Evolutionary conservation across 176 grass and related monocot species (phyloP).

Genomic region (Olyra latifolia): DNA sequence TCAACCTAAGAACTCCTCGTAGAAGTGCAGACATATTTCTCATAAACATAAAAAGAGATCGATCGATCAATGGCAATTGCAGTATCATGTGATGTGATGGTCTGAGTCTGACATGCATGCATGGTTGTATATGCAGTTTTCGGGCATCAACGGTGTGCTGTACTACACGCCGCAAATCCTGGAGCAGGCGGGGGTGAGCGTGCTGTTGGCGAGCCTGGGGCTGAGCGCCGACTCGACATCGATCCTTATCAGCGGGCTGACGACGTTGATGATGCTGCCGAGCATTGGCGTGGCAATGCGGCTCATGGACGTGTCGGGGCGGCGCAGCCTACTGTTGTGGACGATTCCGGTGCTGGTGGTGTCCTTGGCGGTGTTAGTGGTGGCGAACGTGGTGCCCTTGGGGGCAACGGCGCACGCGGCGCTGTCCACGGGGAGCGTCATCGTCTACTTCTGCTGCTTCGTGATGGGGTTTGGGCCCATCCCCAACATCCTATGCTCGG

Average conservation of each 20-base stretch:
- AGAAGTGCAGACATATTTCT: too few species aligned
- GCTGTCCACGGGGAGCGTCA: conserved; percentile 64
- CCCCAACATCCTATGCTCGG: conserved; percentile 85
- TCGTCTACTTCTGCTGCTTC: conserved; percentile 83
- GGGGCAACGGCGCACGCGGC: conserved; percentile 44
- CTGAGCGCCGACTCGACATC: conserved; percentile 65
- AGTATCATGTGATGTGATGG: too few species aligned
- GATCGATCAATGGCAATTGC: too few species aligned
- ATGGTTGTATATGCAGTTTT: conserved; percentile 49
- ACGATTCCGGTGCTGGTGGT: conserved; percentile 73
- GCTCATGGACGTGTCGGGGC: conserved; percentile 84
- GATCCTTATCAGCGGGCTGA: conserved; percentile 73
- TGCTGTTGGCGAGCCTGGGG: conserved; percentile 50
- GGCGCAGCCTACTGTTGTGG: conserved; percentile 54
- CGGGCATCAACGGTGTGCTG: conserved; percentile 84
- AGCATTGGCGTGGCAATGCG: conserved; percentile 81
- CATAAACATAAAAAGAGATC: too few species aligned
- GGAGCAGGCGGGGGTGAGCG: conserved; percentile 78
- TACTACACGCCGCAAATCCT: conserved; percentile 97
- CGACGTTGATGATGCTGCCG: conserved; percentile 77
- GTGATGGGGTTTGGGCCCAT: conserved; percentile 92
- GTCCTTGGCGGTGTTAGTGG: conserved; percentile 51
- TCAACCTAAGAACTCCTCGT: too few species aligned
- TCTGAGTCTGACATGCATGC: neutral
- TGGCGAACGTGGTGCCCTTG: conserved; percentile 47